Evolutionary conservation across 2,329 filamentous ascomycete genomes (phyloP), one percentile per base, ranked within the genome.

Genomic region (Lojkania enalia): DNA sequence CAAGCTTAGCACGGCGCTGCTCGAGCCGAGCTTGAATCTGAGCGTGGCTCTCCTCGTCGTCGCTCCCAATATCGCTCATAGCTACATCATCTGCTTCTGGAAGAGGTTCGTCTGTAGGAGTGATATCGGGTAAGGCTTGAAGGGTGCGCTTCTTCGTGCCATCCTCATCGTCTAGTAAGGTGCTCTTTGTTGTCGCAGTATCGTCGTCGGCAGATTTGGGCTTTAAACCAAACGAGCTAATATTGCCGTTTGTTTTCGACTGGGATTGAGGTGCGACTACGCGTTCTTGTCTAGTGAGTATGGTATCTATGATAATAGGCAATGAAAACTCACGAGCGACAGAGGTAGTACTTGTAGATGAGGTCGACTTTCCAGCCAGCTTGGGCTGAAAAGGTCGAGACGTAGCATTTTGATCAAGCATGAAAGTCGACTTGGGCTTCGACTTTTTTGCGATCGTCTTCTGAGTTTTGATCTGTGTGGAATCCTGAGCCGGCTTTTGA

Each of bases 221-320:
- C 47, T 78, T 79, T 35, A 97, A 83, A 2, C 90, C 92, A 63
- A 97, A 97, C 21, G 86, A 85, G 65, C 87, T 87, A 36, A 95
- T 81, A 62, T 91, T 91, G 38, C 82, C 79, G 57, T 82, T 84
- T 48, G 82, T 83, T 69, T 85, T 27, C 23, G n/a, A 27, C 23
- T 27, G 23, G 23, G 30, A 52, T 20, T 84, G 81, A 3, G 44
- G 77, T 39, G 79, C 77, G 40, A 81, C 80, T 18, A 74, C 74
- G 42, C 55, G 55, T 42, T 48, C 58, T 66, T 35, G 48, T 29
- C 15, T 27, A n/a, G 7, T 27, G 7, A 27, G n/a, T n/a, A n/a
- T n/a, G n/a, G n/a, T n/a, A n/a, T n/a, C n/a, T n/a, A n/a, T n/a
- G n/a, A n/a, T n/a, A n/a, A n/a, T n/a, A n/a, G n/a, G n/a, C n/a